A percentile compares a stretch with the other conserved stretches of the same genome.
Evolutionary conservation across 495 filamentous ascomycete genomes (phyloP).

Genomic region (Penicillium bovifimosum): DNA sequence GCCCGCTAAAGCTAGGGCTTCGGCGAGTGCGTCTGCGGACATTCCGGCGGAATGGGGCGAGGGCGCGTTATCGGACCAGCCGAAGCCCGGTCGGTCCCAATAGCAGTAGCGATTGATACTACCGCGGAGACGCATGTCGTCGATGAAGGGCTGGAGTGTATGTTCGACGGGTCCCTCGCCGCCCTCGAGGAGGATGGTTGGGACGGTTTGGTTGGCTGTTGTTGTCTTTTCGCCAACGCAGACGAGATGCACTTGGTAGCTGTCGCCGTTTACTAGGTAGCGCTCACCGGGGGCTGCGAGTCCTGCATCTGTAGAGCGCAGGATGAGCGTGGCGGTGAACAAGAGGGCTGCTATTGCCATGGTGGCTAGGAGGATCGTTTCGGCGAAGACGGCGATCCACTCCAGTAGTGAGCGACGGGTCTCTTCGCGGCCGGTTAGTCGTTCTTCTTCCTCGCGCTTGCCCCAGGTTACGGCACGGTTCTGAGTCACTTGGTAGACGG

Average conservation of each 20-base stretch:
- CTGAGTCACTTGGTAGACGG: conserved; percentile 54
- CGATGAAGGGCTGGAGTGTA: conserved; percentile 61
- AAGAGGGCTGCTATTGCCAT: conserved; percentile 62
- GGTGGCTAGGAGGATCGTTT: conserved; percentile 61
- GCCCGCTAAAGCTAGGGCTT: conserved; percentile 72
- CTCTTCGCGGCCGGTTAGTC: conserved; percentile 85
- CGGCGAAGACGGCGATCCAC: conserved; percentile 78
- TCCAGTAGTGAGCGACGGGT: conserved; percentile 73
- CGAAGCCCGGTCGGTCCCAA: conserved; percentile 86
- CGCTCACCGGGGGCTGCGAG: conserved; percentile 63
- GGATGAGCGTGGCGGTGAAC: conserved; percentile 69
- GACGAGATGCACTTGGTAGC: conserved; percentile 79
- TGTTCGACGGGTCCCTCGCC: conserved; percentile 74
- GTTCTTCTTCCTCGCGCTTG: conserved; percentile 85
- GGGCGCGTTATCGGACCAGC: conserved; percentile 88
- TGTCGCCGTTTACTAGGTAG: conserved; percentile 72
- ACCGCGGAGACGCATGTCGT: conserved; percentile 60
- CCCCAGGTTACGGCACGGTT: conserved; percentile 82
- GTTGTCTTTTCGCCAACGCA: conserved; percentile 65
- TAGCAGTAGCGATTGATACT: conserved; percentile 87
- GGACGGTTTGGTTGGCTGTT: conserved; percentile 39
- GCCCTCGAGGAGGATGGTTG: conserved; percentile 77
- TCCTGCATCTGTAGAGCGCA: conserved; percentile 70
- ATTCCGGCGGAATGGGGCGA: conserved; percentile 89
- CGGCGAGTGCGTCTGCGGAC: conserved; percentile 76